Evolutionary conservation across 352 stramenopile species (phyloP).

Genomic region (Phytopythium cucurbitacearum): DNA sequence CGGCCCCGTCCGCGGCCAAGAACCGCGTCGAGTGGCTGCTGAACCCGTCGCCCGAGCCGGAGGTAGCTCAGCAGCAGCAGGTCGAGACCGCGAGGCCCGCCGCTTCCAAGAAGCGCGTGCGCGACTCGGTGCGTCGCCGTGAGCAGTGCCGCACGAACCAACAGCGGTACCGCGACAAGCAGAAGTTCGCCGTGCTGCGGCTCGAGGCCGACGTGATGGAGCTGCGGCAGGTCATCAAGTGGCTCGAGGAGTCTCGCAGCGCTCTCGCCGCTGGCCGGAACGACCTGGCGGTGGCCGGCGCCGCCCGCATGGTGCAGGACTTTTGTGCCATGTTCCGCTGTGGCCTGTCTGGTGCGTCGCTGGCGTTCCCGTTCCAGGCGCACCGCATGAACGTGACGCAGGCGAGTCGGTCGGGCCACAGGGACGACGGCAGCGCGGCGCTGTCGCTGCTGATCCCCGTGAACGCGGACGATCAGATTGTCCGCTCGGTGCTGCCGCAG

Average conservation of each 20-base stretch:
- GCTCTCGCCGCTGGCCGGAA: neutral
- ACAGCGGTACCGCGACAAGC: conserved; percentile 37
- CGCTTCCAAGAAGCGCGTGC: conserved; percentile 13
- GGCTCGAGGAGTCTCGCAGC: conserved; percentile 5
- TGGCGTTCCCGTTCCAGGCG: neutral
- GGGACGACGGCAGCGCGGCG: neutral
- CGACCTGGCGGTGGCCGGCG: neutral
- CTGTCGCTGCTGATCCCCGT: neutral
- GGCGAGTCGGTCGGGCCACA: neutral
- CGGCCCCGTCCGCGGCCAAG: too few species aligned
- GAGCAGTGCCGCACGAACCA: conserved; percentile 45
- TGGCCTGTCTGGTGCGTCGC: neutral
- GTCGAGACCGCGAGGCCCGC: too few species aligned
- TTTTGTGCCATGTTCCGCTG: neutral
- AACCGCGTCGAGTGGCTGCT: too few species aligned
- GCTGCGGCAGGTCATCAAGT: conserved; percentile 17
- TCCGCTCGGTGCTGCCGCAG: conserved; percentile 7
- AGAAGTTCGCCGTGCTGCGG: conserved; percentile 9
- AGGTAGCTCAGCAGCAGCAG: too few species aligned
- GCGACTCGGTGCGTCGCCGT: conserved; percentile 24
- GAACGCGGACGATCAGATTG: neutral
- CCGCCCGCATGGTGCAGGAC: neutral
- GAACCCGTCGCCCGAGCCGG: too few species aligned
- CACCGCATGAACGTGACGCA: neutral
- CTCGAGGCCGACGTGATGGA: conserved; percentile 16